Evolutionary conservation across 495 filamentous ascomycete species (phyloP), one percentile per base, ranked within the genome.

Genomic region (Lophium mytilinum): DNA sequence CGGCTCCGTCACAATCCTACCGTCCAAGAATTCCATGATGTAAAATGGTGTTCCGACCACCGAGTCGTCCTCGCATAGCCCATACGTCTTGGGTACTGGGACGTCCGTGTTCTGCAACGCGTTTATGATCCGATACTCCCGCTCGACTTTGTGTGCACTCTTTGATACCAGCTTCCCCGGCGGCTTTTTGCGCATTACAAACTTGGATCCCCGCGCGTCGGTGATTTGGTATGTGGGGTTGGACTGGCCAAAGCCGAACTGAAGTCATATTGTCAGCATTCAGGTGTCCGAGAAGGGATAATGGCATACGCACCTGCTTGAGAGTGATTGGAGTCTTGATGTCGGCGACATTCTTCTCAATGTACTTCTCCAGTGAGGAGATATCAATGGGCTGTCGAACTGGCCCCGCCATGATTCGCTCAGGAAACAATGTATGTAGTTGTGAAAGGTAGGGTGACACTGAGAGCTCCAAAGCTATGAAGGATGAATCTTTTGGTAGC

Each of bases 221-320:
- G 81, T 90, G 58, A 96, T 75, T 53, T 87, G 86, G 73, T 95
- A 96, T 8, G 90, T 96, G 24, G 90, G 90, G 68, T 95, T 96
- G 46, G 89, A 95, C 73, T 95, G 90, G 52, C 90, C 90, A 67
- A 89, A 96, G 63, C 89, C 87, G 66, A 95, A 96, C 84, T 95
- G 69, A 46, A 57, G 46, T 18, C 18, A 18, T 11, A 49, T 15
- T 33, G 34, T 61, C 37, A 52, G 43, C 47, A 8, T 24, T 49
- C 3, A 41, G 53, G 56, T 24, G 36, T 30, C 17, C 51, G 48
- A 57, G n/a, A 40, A 11, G 15, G 19, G 24, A 17, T 42, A 48
- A 37, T 30, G 43, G 9, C 33, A n/a, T 34, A 65, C 75, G 37
- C 72, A 87, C 88, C 82, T 95, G 90, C 69, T 92, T 87, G 62